phyloP scores from a whole-genome alignment of 106 monocot species.

The Phalaenopsis aphrodite region DNA sequence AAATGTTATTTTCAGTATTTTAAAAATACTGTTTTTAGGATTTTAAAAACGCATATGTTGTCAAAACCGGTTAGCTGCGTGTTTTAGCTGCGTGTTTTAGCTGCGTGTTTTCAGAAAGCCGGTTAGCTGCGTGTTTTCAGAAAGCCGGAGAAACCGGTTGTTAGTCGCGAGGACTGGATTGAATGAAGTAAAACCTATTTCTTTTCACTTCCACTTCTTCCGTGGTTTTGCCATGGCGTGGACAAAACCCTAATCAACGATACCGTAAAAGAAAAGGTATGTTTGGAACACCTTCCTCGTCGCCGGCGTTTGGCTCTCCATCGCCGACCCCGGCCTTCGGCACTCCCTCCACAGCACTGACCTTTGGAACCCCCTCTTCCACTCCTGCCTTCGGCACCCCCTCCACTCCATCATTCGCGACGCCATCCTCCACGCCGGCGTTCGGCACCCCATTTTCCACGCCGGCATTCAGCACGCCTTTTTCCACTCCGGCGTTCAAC shows the following conservation, averaged over 20 bases:
- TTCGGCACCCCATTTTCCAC: constrained; percentile 16
- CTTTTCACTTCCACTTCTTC: background rate
- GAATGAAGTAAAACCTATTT: background rate
- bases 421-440: constrained; percentile 9
- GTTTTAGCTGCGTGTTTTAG: too few species aligned
- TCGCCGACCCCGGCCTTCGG: constrained; percentile 30
- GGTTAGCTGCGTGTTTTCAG: too few species aligned
- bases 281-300: background rate
- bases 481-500: constrained; percentile 15
- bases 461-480: constrained; percentile 12
- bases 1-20: too few species aligned
- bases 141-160: too few species aligned
- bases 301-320: constrained; percentile 24
- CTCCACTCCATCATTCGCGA: constrained; percentile 15
- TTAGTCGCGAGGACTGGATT: background rate
- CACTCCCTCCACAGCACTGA: constrained; percentile 16
- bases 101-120: too few species aligned
- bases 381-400: constrained; percentile 24
- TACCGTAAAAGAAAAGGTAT: background rate
- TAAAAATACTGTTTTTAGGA: too few species aligned
- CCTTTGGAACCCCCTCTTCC: constrained; percentile 20
- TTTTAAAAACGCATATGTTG: too few species aligned
- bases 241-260: background rate
- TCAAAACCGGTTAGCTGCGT: too few species aligned
- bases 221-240: background rate